Percentiles rank a stretch among this genome's conserved stretches.
Conservation (phyloP, 2,329 filamentous ascomycete species). For the Macroventuria anomochaeta region DNA sequence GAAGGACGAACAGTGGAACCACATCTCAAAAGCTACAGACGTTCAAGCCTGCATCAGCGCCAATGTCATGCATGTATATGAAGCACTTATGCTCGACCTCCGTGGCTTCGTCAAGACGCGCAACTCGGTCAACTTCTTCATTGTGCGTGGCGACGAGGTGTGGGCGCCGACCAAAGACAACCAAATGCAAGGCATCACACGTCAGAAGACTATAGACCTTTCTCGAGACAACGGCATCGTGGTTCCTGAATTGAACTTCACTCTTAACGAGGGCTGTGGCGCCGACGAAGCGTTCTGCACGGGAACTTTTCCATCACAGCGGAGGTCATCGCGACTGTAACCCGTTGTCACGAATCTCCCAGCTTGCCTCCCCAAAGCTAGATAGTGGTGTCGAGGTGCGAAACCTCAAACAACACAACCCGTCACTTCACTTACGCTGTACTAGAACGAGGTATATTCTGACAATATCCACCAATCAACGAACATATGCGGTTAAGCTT, state of each 20-base stretch:
- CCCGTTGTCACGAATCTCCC: too few relatives aligned
- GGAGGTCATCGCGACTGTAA: too few relatives aligned
- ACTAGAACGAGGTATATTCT: too few relatives aligned
- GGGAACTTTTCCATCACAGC: neutral
- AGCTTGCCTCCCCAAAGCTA: too few relatives aligned
- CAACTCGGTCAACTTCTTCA: conserved; percentile 8
- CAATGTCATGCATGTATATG: neutral
- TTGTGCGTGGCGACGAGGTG: conserved; percentile 1
- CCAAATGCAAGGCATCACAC: conserved; percentile 6
- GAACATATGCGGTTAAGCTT: neutral
- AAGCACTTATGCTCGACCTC: conserved; percentile 1
- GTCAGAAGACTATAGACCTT: conserved; percentile 1
- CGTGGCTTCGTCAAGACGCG: conserved; percentile 2
- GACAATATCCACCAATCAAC: too few relatives aligned
- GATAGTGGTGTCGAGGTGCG: too few relatives aligned
- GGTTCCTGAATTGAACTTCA: neutral
- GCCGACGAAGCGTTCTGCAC: conserved; percentile 2
- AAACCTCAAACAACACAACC: too few relatives aligned
- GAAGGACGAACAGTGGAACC: conserved; percentile 5
- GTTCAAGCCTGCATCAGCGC: conserved; percentile 4
- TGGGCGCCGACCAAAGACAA: conserved; percentile 2
- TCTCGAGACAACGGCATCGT: neutral
- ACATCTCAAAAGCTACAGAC: conserved; percentile 2
- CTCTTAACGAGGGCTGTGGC: neutral
- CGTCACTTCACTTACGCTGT: too few relatives aligned